Evolutionary conservation across 2,329 filamentous ascomycete genomes (phyloP), one percentile per base, ranked within the genome.

Genomic region (Cucurbitaria berberidis): DNA sequence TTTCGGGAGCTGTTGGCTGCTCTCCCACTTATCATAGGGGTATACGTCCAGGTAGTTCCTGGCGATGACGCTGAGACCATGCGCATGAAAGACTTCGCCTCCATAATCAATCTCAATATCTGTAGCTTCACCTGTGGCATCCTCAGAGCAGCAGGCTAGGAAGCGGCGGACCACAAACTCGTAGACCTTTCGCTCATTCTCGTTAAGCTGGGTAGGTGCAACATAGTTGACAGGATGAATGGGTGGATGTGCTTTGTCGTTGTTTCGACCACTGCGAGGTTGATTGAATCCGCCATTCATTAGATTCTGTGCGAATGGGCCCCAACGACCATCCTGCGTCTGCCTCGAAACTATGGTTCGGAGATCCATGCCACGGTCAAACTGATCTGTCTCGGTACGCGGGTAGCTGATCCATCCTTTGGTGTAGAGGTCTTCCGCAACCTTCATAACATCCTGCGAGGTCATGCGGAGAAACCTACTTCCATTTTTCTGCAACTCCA

Each of bases 391-490:
- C 75, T 99, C 95, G 0, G 95, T 99, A 75, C 95, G 87, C 1
- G 95, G 95, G 75, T 99, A 99, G 74, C 93, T 97, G 76, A 99
- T 96, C 77, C 93, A 98, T 0, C 95, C 95, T 74, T 89, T 92
- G 42, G 92, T 93, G 78, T 99, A 99, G 2, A 99, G 84, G 5
- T 81, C 80, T 74, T 99, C 95, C 4, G 95, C 95, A 21, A 84
- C 74, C 75, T 82, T 88, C 93, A 99, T 97, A 39, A 96, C 91
- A 54, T 89, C 84, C 64, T 96, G 89, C 77, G 93, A 93, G 59
- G 88, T 91, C 87, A 99, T 91, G n/a, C 87, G 86, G 21, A 99
- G 82, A 67, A 96, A 91, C 24, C 87, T 84, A 60, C 90, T 96
- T 11, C 95, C 93, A 77, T 93, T 93, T 77, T 98, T 99, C 71